Evolutionary conservation across 2,329 filamentous ascomycete species (phyloP), one percentile per base, ranked within the genome.

Genomic region (Sclerotinia subarctica): DNA sequence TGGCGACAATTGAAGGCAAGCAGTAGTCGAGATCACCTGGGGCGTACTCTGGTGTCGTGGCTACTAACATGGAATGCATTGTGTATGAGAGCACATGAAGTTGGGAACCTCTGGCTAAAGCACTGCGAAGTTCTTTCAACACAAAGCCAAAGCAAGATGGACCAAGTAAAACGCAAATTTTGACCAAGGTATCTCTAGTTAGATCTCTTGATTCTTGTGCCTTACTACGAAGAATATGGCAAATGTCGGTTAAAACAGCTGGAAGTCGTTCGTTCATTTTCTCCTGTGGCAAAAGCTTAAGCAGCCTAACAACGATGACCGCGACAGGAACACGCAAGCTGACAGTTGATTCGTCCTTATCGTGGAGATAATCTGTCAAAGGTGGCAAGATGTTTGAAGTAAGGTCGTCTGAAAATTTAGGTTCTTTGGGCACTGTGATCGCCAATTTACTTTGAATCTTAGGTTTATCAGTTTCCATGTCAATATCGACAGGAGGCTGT

Each of bases 11-110:
- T 15, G 90, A 85, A 3, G 86, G 81, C 11, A 97, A 82, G 75
- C 94, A 97, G 76, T 97, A 94, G 76, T 99, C 93, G 42, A 99
- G 82, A 73, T 94, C 93, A 32, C 96, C 95, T 24, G 93, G 88
- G 52, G 87, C 83, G 74, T 93, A 91, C 2, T 87, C 83, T 13
- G 92, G 89, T 15, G 90, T 87, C 11, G 90, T 87, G 6, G 88
- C 85, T 15, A 97, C 87, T 26, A 99, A 82, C 63, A 99, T 92
- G 0, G 93, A 92, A 79, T 99, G 95, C 77, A 99, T 87, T 0
- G 95, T 98, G 78, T 92, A 99, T 0, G 94, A 97, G 32, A 99
- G 83, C 13, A 99, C 93, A 78, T 99, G 95, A 51, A 98, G 85
- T 75, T 99, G 95, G 75, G 96, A 97, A 5, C 95, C 95, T 74